These are phyloP conservation scores for Vanilla planifolia DNA, from an alignment of 106 monocot species.

Conservation along the genomic window DNA sequence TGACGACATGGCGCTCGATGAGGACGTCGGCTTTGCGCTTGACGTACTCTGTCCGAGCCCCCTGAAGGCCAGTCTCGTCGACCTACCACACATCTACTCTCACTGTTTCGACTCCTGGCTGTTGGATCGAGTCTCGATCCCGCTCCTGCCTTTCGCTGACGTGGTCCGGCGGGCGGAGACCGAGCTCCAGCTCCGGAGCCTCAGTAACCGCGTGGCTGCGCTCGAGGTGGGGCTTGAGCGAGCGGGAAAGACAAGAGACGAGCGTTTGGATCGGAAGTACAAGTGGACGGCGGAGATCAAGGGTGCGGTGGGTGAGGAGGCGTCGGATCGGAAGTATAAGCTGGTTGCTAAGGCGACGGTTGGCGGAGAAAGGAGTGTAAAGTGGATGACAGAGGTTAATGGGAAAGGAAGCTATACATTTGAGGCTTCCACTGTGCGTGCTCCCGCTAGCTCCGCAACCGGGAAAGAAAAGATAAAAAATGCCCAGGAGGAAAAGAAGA, in stretches of 20 bases:
- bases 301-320: constrained; percentile 20
- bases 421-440: constrained; percentile 9
- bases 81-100: constrained; percentile 4
- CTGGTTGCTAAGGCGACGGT: constrained; percentile 36
- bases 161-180: constrained; percentile 19
- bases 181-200: constrained; percentile 30
- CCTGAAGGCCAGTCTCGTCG: constrained; percentile 1
- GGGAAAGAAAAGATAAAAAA: constrained; percentile 8
- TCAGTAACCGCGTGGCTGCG: constrained; percentile 64
- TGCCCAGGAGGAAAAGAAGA: constrained; percentile 11
- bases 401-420: constrained; percentile 31
- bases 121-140: constrained; percentile 10
- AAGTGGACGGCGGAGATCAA: constrained; percentile 77
- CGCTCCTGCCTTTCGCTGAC: constrained; percentile 5
- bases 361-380: constrained; percentile 33
- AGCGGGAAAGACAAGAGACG: background rate
- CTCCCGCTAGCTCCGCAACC: background rate
- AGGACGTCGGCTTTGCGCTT: constrained; percentile 22
- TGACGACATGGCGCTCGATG: constrained; percentile 6
- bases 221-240: constrained; percentile 48
- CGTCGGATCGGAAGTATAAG: constrained; percentile 60
- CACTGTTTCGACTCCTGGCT: constrained; percentile 18
- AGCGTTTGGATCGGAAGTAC: constrained; percentile 48
- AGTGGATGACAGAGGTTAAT: constrained; percentile 41
- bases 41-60: constrained; percentile 27